phyloP scores from a whole-genome alignment of 441 rosid genomes.

The Pelargonium myrrhifolium region DNA sequence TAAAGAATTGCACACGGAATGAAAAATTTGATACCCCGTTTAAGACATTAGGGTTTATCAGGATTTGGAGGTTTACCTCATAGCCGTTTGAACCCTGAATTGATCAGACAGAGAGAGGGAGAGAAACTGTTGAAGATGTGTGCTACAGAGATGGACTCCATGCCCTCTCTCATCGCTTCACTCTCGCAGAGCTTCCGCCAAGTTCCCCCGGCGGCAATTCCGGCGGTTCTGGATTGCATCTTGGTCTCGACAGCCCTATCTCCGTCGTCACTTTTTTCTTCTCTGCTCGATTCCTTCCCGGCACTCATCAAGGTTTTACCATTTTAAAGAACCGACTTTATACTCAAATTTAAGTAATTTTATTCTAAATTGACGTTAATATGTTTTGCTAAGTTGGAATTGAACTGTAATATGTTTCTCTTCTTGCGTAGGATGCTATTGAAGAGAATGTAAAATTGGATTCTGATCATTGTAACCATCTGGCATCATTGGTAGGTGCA shows the following conservation, averaged over 20 bases:
- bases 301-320: conserved; percentile 34
- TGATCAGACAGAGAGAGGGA: neutral
- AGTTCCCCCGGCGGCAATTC: conserved; percentile 60
- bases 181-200: conserved; percentile 51
- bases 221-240: conserved; percentile 74
- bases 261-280: conserved; percentile 48
- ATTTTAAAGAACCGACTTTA: neutral
- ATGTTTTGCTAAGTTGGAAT: too few relatives aligned
- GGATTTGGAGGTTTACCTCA: neutral
- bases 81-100: conserved; percentile 2
- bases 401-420: neutral
- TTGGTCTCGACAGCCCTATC: conserved; percentile 53
- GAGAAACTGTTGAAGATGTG: conserved; percentile 17
- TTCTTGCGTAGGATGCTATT: conserved; percentile 31
- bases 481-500: conserved; percentile 52
- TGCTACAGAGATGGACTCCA: conserved; percentile 18
- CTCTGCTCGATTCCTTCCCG: conserved; percentile 43
- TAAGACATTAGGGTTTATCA: neutral
- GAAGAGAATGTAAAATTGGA: conserved; percentile 37
- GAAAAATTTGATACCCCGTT: too few relatives aligned
- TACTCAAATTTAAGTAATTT: neutral
- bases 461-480: conserved; percentile 30
- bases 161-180: conserved; percentile 41
- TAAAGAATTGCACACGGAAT: too few relatives aligned
- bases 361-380: neutral